A percentile compares a stretch with the other conserved stretches of the same genome.
phyloP scores from a whole-genome alignment of 331 rosid species.

The Malus hybrid region DNA sequence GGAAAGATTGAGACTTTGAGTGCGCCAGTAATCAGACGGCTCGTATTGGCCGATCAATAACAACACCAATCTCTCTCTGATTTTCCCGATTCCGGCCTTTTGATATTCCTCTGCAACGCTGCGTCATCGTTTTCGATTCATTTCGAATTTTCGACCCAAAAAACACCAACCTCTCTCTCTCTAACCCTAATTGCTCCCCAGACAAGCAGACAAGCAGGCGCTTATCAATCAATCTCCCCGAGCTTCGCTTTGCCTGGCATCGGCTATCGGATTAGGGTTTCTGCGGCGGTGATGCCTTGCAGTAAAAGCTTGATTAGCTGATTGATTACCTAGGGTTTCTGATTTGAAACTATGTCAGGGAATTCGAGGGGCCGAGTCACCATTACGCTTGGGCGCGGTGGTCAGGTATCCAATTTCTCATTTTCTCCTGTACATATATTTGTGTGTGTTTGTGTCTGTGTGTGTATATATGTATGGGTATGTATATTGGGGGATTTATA shows the following conservation, averaged over 20 bases:
- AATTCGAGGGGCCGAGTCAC: constrained; percentile 70
- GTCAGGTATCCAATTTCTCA: constrained; percentile 46
- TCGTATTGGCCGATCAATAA: neutral
- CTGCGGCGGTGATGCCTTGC: constrained; percentile 15
- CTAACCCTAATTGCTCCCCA: neutral
- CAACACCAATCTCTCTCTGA: neutral
- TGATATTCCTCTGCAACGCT: neutral
- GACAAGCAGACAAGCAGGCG: neutral
- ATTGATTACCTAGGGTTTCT: constrained; percentile 44
- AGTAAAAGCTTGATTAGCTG: constrained; percentile 2
- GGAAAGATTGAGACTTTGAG: neutral
- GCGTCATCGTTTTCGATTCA: neutral
- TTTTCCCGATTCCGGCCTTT: neutral
- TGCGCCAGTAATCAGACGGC: neutral
- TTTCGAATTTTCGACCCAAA: neutral
- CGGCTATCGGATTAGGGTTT: constrained; percentile 31
- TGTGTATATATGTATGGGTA: neutral
- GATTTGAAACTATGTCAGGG: constrained; percentile 45
- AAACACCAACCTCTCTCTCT: neutral
- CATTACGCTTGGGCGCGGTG: constrained; percentile 85
- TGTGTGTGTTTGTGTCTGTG: no score
- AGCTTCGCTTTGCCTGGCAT: neutral
- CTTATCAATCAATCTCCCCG: neutral
- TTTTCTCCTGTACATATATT: neutral
- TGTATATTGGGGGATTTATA: neutral